phyloP scores from a whole-genome alignment of 805 yeast genomes.

The Lipomyces anomalus region DNA sequence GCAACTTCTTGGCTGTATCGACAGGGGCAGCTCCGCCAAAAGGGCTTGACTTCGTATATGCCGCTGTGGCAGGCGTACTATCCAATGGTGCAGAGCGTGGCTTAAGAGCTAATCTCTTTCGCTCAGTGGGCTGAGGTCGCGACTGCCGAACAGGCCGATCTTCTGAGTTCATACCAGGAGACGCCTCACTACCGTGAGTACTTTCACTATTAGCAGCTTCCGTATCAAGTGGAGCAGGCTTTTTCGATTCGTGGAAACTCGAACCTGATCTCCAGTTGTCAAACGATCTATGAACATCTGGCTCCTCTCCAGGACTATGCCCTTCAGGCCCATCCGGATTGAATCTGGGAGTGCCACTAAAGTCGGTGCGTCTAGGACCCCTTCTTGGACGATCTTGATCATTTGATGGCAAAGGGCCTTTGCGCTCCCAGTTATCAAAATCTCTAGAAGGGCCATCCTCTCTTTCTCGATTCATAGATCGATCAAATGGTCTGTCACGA shows the following conservation, averaged over 20 bases:
- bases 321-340: too few relatives aligned
- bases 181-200: conserved; percentile 35
- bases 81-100: conserved; percentile 28
- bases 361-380: not conserved
- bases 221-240: not conserved
- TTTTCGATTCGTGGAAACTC: conserved; percentile 4
- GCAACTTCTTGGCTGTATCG: conserved; percentile 59
- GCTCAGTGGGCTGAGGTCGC: conserved; percentile 26
- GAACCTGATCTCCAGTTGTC: conserved; percentile 35
- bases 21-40: conserved; percentile 86
- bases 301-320: too few relatives aligned
- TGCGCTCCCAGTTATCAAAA: conserved; percentile 33
- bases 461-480: not conserved
- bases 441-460: conserved; percentile 44
- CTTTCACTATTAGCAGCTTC: conserved; percentile 8
- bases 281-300: conserved; percentile 15
- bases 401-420: conserved; percentile 28
- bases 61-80: conserved; percentile 29
- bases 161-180: too few relatives aligned
- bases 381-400: conserved; percentile 9
- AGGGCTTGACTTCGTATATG: conserved; percentile 51
- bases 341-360: too few relatives aligned
- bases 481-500: too few relatives aligned
- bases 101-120: conserved; percentile 39
- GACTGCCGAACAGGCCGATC: too few relatives aligned